These are phyloP conservation scores for Prunus dulcis DNA, from an alignment of 306 rosid genomes.

Conservation along the genomic window DNA sequence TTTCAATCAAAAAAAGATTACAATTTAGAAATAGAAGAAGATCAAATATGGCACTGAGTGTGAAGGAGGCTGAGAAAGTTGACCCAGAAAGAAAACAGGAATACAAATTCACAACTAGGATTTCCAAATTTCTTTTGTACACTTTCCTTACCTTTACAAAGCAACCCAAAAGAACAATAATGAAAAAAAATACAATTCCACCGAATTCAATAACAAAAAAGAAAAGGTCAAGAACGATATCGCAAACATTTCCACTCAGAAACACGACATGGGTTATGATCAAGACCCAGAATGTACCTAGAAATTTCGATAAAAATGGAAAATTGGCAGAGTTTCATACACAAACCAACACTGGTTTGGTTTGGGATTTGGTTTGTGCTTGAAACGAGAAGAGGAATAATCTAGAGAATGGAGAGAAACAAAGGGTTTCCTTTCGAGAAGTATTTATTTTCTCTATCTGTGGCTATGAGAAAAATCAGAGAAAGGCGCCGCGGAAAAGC, in stretches of 20 bases:
- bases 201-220: not conserved
- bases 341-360: conserved; percentile 1
- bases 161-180: no score
- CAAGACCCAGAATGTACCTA: not conserved
- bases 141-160: not conserved
- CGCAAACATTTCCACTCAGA: not conserved
- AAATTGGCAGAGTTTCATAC: not conserved
- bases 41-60: not conserved
- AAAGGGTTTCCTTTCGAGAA: not conserved
- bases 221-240: not conserved
- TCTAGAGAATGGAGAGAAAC: not conserved
- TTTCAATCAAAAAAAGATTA: not conserved
- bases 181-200: not conserved
- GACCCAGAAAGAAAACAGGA: no score
- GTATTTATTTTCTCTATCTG: not conserved
- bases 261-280: not conserved
- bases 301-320: not conserved
- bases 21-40: not conserved
- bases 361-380: conserved; percentile 12
- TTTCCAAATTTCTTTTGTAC: not conserved
- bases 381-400: conserved; percentile 7
- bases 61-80: no score
- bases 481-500: conserved; percentile 11
- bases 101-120: not conserved
- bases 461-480: conserved; percentile 4